Conservation (phyloP, 2,329 filamentous ascomycete species). For the Hyphodiscus sp. region DNA sequence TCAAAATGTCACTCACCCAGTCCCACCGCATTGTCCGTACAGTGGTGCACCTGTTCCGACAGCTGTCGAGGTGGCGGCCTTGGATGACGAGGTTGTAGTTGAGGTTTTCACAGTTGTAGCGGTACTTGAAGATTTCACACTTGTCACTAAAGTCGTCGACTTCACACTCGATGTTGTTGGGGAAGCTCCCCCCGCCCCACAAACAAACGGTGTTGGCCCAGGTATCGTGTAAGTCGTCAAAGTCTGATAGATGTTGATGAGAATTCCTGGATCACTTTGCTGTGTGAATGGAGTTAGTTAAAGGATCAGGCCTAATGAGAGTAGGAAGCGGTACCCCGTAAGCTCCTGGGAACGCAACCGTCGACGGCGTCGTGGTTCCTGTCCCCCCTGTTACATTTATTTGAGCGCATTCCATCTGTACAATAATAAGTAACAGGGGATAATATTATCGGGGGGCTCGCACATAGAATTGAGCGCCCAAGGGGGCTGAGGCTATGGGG, state of each 20-base stretch:
- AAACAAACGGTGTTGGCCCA: not conserved
- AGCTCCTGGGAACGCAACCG: slow-evolving; percentile 22
- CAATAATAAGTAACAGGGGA: not conserved
- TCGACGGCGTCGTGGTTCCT: slow-evolving; percentile 14
- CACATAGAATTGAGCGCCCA: slow-evolving; percentile 43
- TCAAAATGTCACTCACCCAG: not conserved
- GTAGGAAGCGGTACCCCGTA: slow-evolving; percentile 9
- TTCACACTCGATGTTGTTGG: not conserved
- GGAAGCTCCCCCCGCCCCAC: not conserved
- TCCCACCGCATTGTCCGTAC: not conserved
- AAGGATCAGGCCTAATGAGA: not conserved
- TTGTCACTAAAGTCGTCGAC: not conserved
- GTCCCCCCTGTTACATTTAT: slow-evolving; percentile 38
- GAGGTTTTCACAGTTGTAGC: not conserved
- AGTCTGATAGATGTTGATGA: slow-evolving; percentile 39
- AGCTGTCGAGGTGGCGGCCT: not conserved
- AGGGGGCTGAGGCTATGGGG: slow-evolving; percentile 27
- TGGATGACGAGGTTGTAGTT: too few relatives aligned
- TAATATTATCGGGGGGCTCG: not conserved
- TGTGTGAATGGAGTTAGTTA: slow-evolving; percentile 2
- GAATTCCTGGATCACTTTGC: slow-evolving; percentile 40
- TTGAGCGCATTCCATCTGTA: slow-evolving; percentile 42
- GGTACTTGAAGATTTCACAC: not conserved
- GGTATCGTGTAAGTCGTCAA: slow-evolving; percentile 17
- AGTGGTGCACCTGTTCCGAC: not conserved